A percentile compares a stretch with the other conserved stretches of the same genome.
These are phyloP conservation scores for Sisymbrium altissimum DNA, from an alignment of 345 rosid species.

Conservation along the genomic window DNA sequence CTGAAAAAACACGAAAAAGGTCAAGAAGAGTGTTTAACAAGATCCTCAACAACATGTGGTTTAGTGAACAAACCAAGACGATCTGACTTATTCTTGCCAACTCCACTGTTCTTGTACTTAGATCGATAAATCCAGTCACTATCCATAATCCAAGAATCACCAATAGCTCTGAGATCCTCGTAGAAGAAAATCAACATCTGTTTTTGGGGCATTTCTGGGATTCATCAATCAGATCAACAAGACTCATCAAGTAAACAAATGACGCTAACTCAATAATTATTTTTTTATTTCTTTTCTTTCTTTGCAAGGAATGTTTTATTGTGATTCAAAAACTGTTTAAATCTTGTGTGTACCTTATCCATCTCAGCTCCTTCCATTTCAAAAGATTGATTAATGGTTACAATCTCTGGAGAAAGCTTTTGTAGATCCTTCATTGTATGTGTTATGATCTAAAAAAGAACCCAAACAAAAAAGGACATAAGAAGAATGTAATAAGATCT, in stretches of 20 bases:
- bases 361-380: slow-evolving; percentile 47
- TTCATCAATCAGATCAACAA: slow-evolving; percentile 36
- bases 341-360: slow-evolving; percentile 35
- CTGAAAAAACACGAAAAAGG: slow-evolving; percentile 25
- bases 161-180: slow-evolving; percentile 53
- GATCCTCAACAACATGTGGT: neutral
- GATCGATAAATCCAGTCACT: slow-evolving; percentile 51
- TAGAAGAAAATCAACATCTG: slow-evolving; percentile 61
- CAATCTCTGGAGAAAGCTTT: slow-evolving; percentile 58
- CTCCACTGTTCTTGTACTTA: slow-evolving; percentile 38
- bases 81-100: slow-evolving; percentile 42
- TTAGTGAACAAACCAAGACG: slow-evolving; percentile 41
- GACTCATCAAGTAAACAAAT: slow-evolving; percentile 21
- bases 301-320: neutral
- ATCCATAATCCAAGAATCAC: slow-evolving; percentile 62
- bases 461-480: neutral
- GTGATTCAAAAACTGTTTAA: neutral
- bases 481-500: neutral
- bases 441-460: slow-evolving; percentile 44
- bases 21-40: neutral
- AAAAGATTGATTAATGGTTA: slow-evolving; percentile 37
- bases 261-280: neutral
- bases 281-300: neutral
- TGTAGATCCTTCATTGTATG: slow-evolving; percentile 67
- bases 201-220: slow-evolving; percentile 34